Evolutionary conservation across 2,329 filamentous ascomycete genomes (phyloP), one percentile per base, ranked within the genome.

Genomic region (Dendrostoma leiphaemia): DNA sequence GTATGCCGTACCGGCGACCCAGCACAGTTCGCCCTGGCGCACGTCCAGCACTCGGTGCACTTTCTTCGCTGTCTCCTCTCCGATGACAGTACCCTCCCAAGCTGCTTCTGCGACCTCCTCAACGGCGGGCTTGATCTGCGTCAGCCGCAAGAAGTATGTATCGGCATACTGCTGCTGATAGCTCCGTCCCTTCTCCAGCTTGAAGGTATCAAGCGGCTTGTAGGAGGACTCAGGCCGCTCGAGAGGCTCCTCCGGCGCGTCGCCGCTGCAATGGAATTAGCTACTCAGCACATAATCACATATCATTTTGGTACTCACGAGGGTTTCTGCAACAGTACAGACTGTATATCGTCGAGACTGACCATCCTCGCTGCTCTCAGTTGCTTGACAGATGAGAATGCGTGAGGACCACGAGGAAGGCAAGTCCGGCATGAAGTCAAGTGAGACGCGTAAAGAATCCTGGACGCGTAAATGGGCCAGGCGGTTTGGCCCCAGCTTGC

Each of bases 91-190:
- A 48, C 83, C 87, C 44, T 83, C 79, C 91, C 94, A 99, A 6
- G 88, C 84, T 31, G 86, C 84, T 15, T 75, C 72, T 0, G 92
- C 93, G 48, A 89, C 80, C 59, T 82, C 72, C 63, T 96, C 90
- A 0, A 96, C 89, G 1, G 83, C 81, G 9, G 91, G 89, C 72
- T 93, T 97, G 69, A 99, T 83, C 71, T 89, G 89, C 34, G 90
- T 85, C 23, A 99, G 81, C 12, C 94, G 89, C 63, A 97, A 70
- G 68, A 97, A 99, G 79, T 99, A 99, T 84, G 97, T 93, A 71
- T 99, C 94, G 59, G 89, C 90, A 81, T 90, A 99, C 73, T 99
- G 94, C 70, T 97, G 94, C 69, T 92, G 80, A 70, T 97, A 99
- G 51, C 91, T 88, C 58, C 81, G 81, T 56, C 81, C 75, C 64